Evolutionary conservation across 2,329 filamentous ascomycete genomes (phyloP).

Genomic region (Ascocoryne sarcoides): DNA sequence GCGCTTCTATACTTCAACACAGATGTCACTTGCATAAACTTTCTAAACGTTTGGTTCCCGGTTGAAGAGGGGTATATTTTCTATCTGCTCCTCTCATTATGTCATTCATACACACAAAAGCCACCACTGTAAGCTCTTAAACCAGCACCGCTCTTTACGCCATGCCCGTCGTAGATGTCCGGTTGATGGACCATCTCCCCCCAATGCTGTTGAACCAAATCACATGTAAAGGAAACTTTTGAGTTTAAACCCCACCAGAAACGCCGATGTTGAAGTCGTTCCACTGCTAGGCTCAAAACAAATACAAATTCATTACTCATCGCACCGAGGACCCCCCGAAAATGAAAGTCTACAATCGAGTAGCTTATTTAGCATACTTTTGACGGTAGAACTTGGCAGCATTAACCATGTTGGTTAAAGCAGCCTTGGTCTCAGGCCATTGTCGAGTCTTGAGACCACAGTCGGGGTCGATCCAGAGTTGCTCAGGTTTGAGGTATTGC

Average conservation of each 20-base stretch:
- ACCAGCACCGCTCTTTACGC: constrained; percentile 18
- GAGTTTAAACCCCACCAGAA: constrained; percentile 28
- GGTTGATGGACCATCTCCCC: constrained; percentile 30
- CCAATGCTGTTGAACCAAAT: constrained; percentile 27
- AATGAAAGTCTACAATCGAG: constrained; percentile 2
- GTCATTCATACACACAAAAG: constrained; percentile 5
- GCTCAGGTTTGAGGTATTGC: constrained; percentile 89
- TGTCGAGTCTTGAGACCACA: constrained; percentile 98
- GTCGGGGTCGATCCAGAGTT: constrained; percentile 99
- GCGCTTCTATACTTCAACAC: background rate
- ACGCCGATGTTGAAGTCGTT: constrained; percentile 44
- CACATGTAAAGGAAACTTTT: constrained; percentile 22
- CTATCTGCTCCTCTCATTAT: constrained; percentile 8
- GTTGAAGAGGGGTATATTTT: constrained; percentile 27
- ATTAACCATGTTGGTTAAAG: constrained; percentile 93
- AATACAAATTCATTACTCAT: constrained; percentile 10
- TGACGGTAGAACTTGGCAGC: constrained; percentile 94
- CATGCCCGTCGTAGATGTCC: constrained; percentile 22
- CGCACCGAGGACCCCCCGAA: constrained; percentile 6
- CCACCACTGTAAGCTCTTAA: too few species aligned
- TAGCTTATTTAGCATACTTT: constrained; percentile 54
- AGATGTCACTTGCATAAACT: background rate
- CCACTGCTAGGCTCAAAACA: constrained; percentile 18
- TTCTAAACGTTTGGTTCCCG: constrained; percentile 10
- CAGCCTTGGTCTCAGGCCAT: constrained; percentile 98